These are phyloP conservation scores for Phytophthora megakarya DNA, from an alignment of 352 stramenopile genomes.

Conservation along the genomic window DNA sequence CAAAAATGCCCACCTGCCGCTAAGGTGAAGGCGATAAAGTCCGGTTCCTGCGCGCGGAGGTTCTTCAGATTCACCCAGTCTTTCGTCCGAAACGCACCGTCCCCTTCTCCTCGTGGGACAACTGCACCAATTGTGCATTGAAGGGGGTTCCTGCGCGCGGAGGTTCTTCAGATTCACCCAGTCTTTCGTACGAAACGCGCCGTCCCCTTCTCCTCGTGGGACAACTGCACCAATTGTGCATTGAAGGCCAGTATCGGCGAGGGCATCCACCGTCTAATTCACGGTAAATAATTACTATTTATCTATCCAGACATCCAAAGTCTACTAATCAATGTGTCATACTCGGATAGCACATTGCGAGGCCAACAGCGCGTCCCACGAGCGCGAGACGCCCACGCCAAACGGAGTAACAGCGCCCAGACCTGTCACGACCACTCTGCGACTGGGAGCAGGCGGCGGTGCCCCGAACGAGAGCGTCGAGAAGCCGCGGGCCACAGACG, in stretches of 20 bases:
- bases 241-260: conserved; percentile 61
- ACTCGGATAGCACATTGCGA: conserved; percentile 81
- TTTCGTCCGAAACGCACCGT: conserved; percentile 60
- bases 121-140: conserved; percentile 73
- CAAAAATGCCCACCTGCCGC: conserved; percentile 57
- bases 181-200: conserved; percentile 68
- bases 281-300: conserved; percentile 7
- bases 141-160: too few relatives aligned
- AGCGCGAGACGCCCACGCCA: conserved; percentile 79
- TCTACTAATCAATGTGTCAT: conserved; percentile 8
- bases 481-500: conserved; percentile 39
- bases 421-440: conserved; percentile 92
- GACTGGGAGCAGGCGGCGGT: conserved; percentile 55
- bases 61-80: conserved; percentile 78
- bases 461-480: conserved; percentile 72
- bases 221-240: conserved; percentile 79
- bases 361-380: conserved; percentile 83
- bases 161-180: conserved; percentile 73
- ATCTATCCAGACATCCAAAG: conserved; percentile 9
- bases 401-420: conserved; percentile 92
- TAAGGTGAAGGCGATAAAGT: conserved; percentile 88
- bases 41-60: conserved; percentile 71
- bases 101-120: conserved; percentile 65
- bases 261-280: conserved; percentile 53
- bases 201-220: conserved; percentile 55